Conservation (phyloP, 2,329 filamentous ascomycete species). For the Colletotrichum eleusines region DNA sequence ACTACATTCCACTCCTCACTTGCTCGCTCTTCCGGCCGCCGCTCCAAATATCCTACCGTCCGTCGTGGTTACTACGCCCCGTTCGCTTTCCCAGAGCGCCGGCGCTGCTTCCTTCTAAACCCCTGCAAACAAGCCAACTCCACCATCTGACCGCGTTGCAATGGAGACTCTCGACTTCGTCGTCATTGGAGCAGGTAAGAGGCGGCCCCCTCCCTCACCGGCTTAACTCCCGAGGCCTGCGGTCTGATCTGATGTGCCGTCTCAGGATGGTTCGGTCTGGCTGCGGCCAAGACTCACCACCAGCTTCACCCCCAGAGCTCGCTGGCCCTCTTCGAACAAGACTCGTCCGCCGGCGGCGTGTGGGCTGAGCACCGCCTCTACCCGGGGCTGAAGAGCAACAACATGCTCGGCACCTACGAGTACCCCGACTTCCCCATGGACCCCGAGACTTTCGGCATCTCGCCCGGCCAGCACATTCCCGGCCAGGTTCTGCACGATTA, state of each 20-base stretch:
- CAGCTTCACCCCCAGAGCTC: conserved; percentile 68
- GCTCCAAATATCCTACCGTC: not conserved
- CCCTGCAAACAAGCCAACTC: not conserved
- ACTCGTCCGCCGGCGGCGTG: conserved; percentile 72
- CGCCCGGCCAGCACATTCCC: conserved; percentile 60
- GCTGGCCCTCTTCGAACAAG: conserved; percentile 69
- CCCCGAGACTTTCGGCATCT: conserved; percentile 61
- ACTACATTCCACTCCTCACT: no score
- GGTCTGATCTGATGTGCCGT: conserved; percentile 5
- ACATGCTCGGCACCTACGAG: conserved; percentile 79
- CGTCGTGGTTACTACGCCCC: not conserved
- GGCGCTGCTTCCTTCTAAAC: not conserved
- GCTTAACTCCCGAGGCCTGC: conserved; percentile 13
- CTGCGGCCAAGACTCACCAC: conserved; percentile 71
- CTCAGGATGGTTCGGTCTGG: conserved; percentile 67
- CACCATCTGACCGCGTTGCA: not conserved
- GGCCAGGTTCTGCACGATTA: conserved; percentile 62
- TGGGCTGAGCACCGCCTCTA: conserved; percentile 78
- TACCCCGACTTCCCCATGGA: conserved; percentile 81
- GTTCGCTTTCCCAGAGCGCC: not conserved
- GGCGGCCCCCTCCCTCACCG: not conserved
- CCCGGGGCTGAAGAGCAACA: conserved; percentile 78
- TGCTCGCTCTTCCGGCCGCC: no score
- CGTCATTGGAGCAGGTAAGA: conserved; percentile 66
- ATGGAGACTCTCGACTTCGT: conserved; percentile 62